phyloP scores from a whole-genome alignment of 306 rosid species.

The Vigna reflexopilosa region DNA sequence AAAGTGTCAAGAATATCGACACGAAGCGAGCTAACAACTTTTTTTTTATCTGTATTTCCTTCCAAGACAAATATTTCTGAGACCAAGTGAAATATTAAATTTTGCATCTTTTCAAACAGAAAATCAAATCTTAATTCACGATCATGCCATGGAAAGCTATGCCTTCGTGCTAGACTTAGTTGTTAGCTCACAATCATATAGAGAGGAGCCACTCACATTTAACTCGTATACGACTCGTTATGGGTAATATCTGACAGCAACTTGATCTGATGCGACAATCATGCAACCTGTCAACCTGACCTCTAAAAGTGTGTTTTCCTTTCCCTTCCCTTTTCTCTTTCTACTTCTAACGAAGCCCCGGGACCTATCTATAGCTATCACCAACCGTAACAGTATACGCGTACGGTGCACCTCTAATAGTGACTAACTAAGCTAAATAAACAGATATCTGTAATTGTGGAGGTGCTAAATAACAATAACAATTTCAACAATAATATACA shows the following conservation, averaged over 20 bases:
- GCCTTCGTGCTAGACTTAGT: background rate
- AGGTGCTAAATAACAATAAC: background rate
- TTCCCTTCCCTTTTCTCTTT: background rate
- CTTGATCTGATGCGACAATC: slow-evolving; percentile 20
- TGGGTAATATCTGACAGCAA: background rate
- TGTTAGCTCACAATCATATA: background rate
- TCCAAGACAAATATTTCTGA: too few relatives aligned
- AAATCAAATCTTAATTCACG: too few relatives aligned
- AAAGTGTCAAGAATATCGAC: background rate
- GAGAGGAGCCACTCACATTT: background rate
- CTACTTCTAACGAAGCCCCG: slow-evolving; percentile 11
- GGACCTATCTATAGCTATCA: background rate
- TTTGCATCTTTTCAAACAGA: background rate
- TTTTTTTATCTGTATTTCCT: too few relatives aligned
- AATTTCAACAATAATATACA: background rate
- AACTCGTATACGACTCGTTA: background rate
- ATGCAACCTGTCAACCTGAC: slow-evolving; percentile 8
- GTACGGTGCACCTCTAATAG: background rate
- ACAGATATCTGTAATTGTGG: background rate
- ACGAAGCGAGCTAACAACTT: background rate
- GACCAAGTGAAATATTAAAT: background rate
- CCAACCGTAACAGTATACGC: background rate
- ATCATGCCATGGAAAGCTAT: background rate
- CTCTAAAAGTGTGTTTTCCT: background rate
- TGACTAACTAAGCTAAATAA: slow-evolving; percentile 6